Evolutionary conservation across 2,329 filamentous ascomycete species (phyloP), one percentile per base, ranked within the genome.

Genomic region (Blumeria graminis): DNA sequence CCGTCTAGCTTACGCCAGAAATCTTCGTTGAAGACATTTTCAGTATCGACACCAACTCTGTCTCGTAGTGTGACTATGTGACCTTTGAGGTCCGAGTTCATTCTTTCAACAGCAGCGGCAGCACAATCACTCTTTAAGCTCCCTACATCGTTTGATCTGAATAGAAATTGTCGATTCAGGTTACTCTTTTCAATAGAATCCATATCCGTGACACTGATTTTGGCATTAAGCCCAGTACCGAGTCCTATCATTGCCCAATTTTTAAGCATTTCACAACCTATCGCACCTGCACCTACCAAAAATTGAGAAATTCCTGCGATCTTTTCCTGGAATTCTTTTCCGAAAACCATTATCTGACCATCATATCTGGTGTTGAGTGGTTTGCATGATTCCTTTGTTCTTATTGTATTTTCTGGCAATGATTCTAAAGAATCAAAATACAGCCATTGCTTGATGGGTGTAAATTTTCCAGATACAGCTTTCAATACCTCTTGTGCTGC

Each of bases 221-320:
- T 84, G 64, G 92, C 92, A 53, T 88, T 78, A 3, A 87, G 86
- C 3, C 92, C 92, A 50, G 85, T 86, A 48, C 84, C 90, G 34
- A 98, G 74, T 62, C 92, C 92, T 68, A 96, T 94, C 89, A 98
- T 93, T 38, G 93, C 90, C 89, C 92, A 98, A 70, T 96, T 96
- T 78, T 98, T 98, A 62, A 98, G 73, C 84, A 96, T 98, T 68
- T 98, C 92, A 66, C 92, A 98, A 50, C 92, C 92, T 68, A 98
- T 98, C 60, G 93, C 92, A 64, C 92, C 92, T 51, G 92, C 87
- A 62, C 92, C 92, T 57, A 98, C 92, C 56, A 98, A 75, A 73
- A 98, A 98, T 64, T 96, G 81, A 65, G 82, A 92, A 59, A 92
- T 71, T 64, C 95, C 94, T 59, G 83, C 78, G 62, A 98, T 77